A percentile compares a stretch with the other conserved stretches of the same genome.
Evolutionary conservation across 2,329 filamentous ascomycete species (phyloP).

Genomic region (Aspergillus sclerotialis): DNA sequence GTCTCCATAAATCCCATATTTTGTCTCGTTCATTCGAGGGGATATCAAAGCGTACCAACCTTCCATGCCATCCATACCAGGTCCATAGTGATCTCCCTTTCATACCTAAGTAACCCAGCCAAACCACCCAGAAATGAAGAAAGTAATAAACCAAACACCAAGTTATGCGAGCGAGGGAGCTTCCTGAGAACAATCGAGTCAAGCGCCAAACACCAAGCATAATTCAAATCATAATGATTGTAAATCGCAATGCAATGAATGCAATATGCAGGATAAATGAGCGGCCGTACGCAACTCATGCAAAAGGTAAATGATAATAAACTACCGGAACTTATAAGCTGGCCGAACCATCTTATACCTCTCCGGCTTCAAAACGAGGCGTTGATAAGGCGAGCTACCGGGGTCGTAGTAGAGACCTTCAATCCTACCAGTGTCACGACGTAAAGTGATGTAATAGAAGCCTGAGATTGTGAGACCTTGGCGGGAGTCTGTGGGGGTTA

Average conservation of each 20-base stretch:
- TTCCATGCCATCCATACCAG: too few relatives aligned
- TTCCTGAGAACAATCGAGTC: background rate
- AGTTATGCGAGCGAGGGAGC: background rate
- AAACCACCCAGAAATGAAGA: too few relatives aligned
- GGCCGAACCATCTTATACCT: constrained; percentile 34
- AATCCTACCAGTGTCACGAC: constrained; percentile 39
- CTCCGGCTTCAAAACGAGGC: constrained; percentile 37
- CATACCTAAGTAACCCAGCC: too few relatives aligned
- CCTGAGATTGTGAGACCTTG: constrained; percentile 45
- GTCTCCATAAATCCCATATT: too few relatives aligned
- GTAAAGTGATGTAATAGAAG: constrained; percentile 45
- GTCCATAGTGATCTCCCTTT: too few relatives aligned
- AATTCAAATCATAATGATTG: too few relatives aligned
- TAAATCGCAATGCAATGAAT: background rate
- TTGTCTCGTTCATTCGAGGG: too few relatives aligned
- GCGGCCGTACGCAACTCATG: too few relatives aligned
- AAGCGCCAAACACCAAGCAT: background rate
- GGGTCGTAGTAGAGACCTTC: constrained; percentile 46
- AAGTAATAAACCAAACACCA: constrained; percentile 3
- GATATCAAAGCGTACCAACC: too few relatives aligned
- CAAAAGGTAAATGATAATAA: background rate
- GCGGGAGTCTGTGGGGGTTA: constrained; percentile 39
- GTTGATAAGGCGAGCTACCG: constrained; percentile 43
- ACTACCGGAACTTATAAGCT: constrained; percentile 35
- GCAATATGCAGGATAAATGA: background rate